phyloP scores from a whole-genome alignment of 2,329 filamentous ascomycete genomes.

The Colletotrichum acutatum region DNA sequence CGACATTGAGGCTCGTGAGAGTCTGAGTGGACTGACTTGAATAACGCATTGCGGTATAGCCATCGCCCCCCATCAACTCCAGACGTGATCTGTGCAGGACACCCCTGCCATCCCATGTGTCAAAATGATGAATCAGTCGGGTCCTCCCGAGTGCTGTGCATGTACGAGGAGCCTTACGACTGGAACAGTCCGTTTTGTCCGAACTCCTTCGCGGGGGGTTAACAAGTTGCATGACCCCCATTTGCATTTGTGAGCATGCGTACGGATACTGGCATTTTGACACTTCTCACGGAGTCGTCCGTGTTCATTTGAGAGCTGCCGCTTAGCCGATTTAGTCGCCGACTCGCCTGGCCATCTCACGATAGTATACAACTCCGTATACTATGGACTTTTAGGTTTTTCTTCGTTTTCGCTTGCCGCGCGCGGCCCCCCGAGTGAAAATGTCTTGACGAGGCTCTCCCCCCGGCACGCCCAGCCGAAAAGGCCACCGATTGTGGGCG shows the following conservation, averaged over 20 bases:
- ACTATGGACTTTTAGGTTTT: neutral
- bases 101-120: constrained; percentile 20
- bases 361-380: neutral
- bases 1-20: neutral
- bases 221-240: too few relatives aligned
- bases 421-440: neutral
- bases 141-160: constrained; percentile 6
- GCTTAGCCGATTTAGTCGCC: neutral
- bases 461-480: neutral
- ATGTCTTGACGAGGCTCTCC: neutral
- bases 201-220: neutral
- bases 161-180: neutral
- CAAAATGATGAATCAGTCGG: constrained; percentile 22
- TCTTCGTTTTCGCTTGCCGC: neutral
- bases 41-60: constrained; percentile 25
- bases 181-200: neutral
- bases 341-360: neutral
- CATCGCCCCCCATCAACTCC: constrained; percentile 3
- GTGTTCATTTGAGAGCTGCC: neutral
- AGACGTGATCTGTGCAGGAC: neutral
- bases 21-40: neutral
- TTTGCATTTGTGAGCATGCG: too few relatives aligned
- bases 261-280: neutral
- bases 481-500: neutral
- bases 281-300: neutral